Conservation (phyloP, 345 rosid genomes). For the Corchorus capsularis region DNA sequence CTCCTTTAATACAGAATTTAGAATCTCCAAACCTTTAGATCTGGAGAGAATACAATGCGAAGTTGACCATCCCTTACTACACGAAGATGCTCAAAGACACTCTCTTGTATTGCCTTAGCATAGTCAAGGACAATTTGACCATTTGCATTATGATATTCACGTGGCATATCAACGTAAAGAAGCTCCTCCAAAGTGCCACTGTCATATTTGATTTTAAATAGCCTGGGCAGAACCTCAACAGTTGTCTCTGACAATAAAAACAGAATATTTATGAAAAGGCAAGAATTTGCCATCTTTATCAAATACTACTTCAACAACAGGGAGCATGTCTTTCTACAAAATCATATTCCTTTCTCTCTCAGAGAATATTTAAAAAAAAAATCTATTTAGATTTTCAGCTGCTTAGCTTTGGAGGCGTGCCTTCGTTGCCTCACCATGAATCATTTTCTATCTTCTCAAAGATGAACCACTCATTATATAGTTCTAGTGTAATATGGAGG, state of each 20-base stretch:
- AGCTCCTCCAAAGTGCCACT: slow-evolving; percentile 83
- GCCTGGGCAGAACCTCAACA: slow-evolving; percentile 79
- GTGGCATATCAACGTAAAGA: slow-evolving; percentile 76
- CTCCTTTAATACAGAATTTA: slow-evolving; percentile 8
- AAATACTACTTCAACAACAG: not conserved
- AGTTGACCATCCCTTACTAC: slow-evolving; percentile 83
- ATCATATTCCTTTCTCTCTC: not conserved
- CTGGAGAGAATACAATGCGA: slow-evolving; percentile 68
- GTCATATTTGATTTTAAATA: slow-evolving; percentile 78
- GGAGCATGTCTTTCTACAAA: not conserved
- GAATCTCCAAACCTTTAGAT: slow-evolving; percentile 54
- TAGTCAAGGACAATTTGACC: slow-evolving; percentile 79
- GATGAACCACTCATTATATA: not conserved
- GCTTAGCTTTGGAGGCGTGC: not conserved
- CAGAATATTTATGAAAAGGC: not conserved
- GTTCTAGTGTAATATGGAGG: not conserved
- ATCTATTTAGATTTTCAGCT: not conserved
- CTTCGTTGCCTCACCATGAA: not conserved
- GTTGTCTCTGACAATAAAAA: slow-evolving; percentile 62
- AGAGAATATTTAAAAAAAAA: not conserved
- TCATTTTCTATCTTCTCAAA: not conserved
- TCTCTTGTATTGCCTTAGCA: slow-evolving; percentile 84
- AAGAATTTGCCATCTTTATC: not conserved
- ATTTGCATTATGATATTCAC: slow-evolving; percentile 57
- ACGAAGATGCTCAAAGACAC: slow-evolving; percentile 82